A percentile compares a stretch with the other conserved stretches of the same genome.
Conservation (phyloP, 2,329 filamentous ascomycete genomes). For the Ophiosphaerella korrae region DNA sequence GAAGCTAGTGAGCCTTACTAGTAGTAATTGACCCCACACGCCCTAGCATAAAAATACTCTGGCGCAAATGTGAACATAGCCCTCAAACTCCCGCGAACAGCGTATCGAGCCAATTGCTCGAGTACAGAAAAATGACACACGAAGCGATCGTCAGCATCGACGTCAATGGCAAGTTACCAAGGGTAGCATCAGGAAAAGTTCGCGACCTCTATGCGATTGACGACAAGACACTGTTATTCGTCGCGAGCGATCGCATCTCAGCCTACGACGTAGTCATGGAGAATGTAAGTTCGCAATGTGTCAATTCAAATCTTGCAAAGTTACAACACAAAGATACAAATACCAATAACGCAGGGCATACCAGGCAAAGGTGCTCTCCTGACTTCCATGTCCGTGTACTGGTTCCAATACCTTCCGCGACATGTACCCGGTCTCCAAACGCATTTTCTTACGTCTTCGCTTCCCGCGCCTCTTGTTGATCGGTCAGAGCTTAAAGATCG, state of each 20-base stretch:
- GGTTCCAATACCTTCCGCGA: constrained; percentile 67
- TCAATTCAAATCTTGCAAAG: neutral
- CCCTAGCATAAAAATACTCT: constrained; percentile 24
- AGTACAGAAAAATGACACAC: constrained; percentile 32
- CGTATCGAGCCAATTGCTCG: neutral
- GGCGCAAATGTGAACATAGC: constrained; percentile 8
- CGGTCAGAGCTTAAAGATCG: constrained; percentile 62
- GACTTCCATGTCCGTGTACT: constrained; percentile 68
- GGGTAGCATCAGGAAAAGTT: constrained; percentile 72
- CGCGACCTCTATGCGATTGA: constrained; percentile 79
- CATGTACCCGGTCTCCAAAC: constrained; percentile 64
- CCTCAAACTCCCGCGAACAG: constrained; percentile 1
- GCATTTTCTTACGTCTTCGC: constrained; percentile 65
- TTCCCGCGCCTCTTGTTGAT: constrained; percentile 52
- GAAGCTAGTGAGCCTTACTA: too few relatives aligned
- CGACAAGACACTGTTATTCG: constrained; percentile 74
- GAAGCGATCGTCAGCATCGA: constrained; percentile 37
- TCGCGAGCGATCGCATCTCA: constrained; percentile 88
- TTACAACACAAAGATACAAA: neutral
- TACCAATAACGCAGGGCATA: constrained; percentile 58
- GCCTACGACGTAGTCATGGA: constrained; percentile 91
- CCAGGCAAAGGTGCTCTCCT: constrained; percentile 70
- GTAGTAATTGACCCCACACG: too few relatives aligned
- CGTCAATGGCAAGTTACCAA: constrained; percentile 46
- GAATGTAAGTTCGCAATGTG: constrained; percentile 60